Evolutionary conservation across 2,329 filamentous ascomycete species (phyloP).

Genomic region (Huntiella decipiens): DNA sequence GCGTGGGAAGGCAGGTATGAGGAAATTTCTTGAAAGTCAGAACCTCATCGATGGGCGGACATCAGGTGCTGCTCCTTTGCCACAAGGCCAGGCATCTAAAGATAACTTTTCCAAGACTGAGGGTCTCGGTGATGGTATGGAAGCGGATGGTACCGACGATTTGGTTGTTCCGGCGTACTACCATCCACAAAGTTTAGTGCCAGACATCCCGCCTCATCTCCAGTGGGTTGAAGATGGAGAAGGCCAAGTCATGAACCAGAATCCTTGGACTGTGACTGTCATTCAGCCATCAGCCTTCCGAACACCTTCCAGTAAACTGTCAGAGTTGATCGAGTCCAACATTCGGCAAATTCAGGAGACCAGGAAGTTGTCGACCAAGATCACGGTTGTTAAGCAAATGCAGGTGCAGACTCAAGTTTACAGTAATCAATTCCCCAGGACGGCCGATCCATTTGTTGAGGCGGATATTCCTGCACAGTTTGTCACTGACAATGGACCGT

Average conservation of each 20-base stretch:
- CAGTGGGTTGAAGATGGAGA: slow-evolving; percentile 82
- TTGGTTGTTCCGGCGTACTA: slow-evolving; percentile 87
- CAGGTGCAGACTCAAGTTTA: slow-evolving; percentile 95
- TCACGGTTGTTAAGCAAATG: slow-evolving; percentile 98
- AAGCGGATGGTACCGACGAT: slow-evolving; percentile 37
- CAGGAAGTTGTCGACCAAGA: slow-evolving; percentile 85
- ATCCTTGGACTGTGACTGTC: slow-evolving; percentile 65
- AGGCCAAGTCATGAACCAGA: slow-evolving; percentile 72
- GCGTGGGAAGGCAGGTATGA: slow-evolving; percentile 72
- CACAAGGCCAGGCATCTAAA: neutral
- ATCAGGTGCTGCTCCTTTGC: slow-evolving; percentile 16
- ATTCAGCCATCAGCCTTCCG: slow-evolving; percentile 58
- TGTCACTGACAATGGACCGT: slow-evolving; percentile 68
- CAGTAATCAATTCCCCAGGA: slow-evolving; percentile 95
- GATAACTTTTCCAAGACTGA: slow-evolving; percentile 9
- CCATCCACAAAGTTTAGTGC: slow-evolving; percentile 66
- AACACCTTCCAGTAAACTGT: slow-evolving; percentile 53
- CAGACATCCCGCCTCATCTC: slow-evolving; percentile 59
- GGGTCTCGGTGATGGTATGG: slow-evolving; percentile 86
- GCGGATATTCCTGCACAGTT: slow-evolving; percentile 77
- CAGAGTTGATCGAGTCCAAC: slow-evolving; percentile 71
- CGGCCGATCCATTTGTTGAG: slow-evolving; percentile 78
- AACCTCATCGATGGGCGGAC: slow-evolving; percentile 19
- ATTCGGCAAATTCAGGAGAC: slow-evolving; percentile 94
- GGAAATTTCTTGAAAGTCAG: slow-evolving; percentile 43